These are phyloP conservation scores for Penicillium sp. DNA, from an alignment of 2,329 filamentous ascomycete genomes.

Conservation along the genomic window DNA sequence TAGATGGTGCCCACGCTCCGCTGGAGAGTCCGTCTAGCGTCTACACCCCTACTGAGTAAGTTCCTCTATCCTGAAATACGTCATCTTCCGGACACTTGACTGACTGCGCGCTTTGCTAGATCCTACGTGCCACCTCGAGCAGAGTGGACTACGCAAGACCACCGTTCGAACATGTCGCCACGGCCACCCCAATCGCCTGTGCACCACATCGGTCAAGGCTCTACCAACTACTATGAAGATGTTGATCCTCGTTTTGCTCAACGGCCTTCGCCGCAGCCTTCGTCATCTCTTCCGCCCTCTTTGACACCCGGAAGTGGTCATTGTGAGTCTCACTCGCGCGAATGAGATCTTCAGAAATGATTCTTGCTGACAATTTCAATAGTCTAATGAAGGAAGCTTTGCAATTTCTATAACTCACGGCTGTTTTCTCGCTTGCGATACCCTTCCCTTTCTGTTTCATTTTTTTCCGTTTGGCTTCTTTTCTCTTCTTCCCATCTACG, in stretches of 20 bases:
- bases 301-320: conserved; percentile 33
- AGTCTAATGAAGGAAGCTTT: conserved; percentile 59
- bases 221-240: conserved; percentile 76
- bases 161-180: conserved; percentile 12
- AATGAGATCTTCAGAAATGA: conserved; percentile 2
- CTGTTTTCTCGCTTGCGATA: no score
- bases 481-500: no score
- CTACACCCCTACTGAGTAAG: conserved; percentile 71
- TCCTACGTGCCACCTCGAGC: conserved; percentile 45
- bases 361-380: conserved; percentile 61
- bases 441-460: no score
- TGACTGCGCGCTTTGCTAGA: conserved; percentile 16
- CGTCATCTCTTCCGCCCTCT: conserved; percentile 28
- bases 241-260: conserved; percentile 77
- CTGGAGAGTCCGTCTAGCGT: conserved; percentile 61
- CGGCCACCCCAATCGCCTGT: conserved; percentile 8
- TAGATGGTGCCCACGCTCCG: conserved; percentile 21
- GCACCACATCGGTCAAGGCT: conserved; percentile 2
- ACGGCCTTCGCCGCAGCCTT: conserved; percentile 24
- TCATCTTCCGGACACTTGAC: neutral
- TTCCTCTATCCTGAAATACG: conserved; percentile 7
- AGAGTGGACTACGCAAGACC: conserved; percentile 27
- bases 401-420: no score
- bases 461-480: no score
- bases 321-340: conserved; percentile 30